A percentile compares a stretch with the other conserved stretches of the same genome.
Conservation (phyloP, 208 protist genomes). For the Strigomonas culicis region DNA sequence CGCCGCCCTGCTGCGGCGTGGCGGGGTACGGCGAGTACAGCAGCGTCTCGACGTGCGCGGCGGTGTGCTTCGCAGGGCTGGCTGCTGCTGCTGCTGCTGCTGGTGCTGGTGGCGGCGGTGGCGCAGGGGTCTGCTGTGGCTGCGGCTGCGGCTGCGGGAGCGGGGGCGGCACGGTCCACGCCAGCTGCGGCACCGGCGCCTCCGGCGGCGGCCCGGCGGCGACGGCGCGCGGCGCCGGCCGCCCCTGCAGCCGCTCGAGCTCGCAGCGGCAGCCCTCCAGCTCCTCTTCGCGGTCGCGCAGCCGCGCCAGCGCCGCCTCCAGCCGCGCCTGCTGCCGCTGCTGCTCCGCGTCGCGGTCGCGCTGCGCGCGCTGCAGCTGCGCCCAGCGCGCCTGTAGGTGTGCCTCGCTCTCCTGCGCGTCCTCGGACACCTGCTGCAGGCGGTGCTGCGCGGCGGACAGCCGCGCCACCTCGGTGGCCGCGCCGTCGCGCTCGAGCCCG, state of each 20-base stretch:
- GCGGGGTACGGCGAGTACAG: too few species aligned
- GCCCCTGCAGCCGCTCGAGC: constrained; percentile 39
- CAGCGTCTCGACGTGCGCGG: too few species aligned
- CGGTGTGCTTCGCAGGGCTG: too few species aligned
- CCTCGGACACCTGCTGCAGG: constrained; percentile 24
- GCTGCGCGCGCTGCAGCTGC: constrained; percentile 19
- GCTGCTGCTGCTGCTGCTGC: constrained; percentile 5
- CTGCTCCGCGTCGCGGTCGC: constrained; percentile 19
- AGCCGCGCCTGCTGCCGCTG: constrained; percentile 22
- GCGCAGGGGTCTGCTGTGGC: too few species aligned
- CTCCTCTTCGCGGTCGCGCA: constrained; percentile 43
- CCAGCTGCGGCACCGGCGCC: not conserved
- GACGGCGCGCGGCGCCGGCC: constrained; percentile 16
- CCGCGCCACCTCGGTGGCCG: constrained; percentile 18
- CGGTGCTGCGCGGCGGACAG: constrained; percentile 4
- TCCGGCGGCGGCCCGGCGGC: not conserved
- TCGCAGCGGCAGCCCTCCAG: constrained; percentile 42
- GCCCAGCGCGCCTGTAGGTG: constrained; percentile 24
- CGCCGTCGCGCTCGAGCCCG: constrained; percentile 7
- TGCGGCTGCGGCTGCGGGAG: constrained; percentile 7
- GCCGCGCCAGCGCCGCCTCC: constrained; percentile 19
- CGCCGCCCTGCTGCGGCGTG: too few species aligned
- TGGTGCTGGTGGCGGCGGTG: not conserved
- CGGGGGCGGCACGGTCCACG: not conserved
- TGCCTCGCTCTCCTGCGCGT: constrained; percentile 6